phyloP scores from a whole-genome alignment of 1,284 basidiomycete species.

The Trichosporon sp. region DNA sequence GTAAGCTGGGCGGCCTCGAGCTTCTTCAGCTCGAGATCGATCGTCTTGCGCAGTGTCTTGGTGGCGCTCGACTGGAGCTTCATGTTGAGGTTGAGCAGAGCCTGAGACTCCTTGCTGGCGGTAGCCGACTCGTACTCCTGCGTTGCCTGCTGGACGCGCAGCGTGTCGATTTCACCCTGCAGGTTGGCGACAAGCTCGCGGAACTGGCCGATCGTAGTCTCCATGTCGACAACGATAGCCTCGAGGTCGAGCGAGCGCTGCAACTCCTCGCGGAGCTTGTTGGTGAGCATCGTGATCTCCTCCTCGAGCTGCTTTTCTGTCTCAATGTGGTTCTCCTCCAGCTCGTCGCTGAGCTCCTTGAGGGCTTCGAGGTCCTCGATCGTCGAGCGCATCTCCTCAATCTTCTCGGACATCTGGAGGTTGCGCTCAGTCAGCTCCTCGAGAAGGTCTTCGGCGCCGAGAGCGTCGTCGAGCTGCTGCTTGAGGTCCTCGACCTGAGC shows the following conservation, averaged over 20 bases:
- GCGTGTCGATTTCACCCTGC: slow-evolving; percentile 78
- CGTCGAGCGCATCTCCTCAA: slow-evolving; percentile 90
- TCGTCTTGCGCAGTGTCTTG: slow-evolving; percentile 79
- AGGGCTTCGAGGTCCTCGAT: slow-evolving; percentile 95
- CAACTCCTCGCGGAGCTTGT: slow-evolving; percentile 61
- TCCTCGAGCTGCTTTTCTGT: slow-evolving; percentile 88
- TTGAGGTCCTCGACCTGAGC: slow-evolving; percentile 90
- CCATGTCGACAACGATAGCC: slow-evolving; percentile 73
- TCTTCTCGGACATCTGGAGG: slow-evolving; percentile 80
- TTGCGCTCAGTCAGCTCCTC: slow-evolving; percentile 94
- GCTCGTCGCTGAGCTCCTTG: slow-evolving; percentile 91
- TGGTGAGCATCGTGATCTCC: slow-evolving; percentile 63
- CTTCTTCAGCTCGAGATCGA: slow-evolving; percentile 78
- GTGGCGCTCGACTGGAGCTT: slow-evolving; percentile 81
- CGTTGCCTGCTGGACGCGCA: slow-evolving; percentile 74
- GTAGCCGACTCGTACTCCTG: slow-evolving; percentile 72
- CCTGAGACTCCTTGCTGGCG: slow-evolving; percentile 69
- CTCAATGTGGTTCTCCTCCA: slow-evolving; percentile 94
- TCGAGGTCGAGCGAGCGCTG: slow-evolving; percentile 64
- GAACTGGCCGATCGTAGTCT: slow-evolving; percentile 82
- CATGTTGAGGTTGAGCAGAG: slow-evolving; percentile 81
- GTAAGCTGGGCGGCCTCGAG: slow-evolving; percentile 74
- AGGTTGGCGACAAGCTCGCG: slow-evolving; percentile 77
- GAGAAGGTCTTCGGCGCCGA: slow-evolving; percentile 92
- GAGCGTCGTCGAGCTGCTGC: slow-evolving; percentile 85